These are phyloP conservation scores for Aspergillus bombycis DNA, from an alignment of 2,329 filamentous ascomycete genomes.

Conservation along the genomic window DNA sequence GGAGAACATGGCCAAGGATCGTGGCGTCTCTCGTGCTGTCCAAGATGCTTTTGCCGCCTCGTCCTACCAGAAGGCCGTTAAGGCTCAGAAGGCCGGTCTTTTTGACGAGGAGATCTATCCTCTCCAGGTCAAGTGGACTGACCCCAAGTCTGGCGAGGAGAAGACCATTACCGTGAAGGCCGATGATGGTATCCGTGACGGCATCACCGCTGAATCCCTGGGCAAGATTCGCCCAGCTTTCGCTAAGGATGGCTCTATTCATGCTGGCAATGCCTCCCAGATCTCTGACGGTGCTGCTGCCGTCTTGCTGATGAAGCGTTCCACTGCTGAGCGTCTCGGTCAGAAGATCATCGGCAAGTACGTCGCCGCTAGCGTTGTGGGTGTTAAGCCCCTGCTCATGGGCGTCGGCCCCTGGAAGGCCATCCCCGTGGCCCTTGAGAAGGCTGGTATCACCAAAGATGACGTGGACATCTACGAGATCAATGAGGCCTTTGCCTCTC, in stretches of 20 bases:
- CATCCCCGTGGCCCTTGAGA: slow-evolving; percentile 87
- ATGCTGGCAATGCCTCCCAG: slow-evolving; percentile 94
- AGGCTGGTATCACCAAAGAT: slow-evolving; percentile 81
- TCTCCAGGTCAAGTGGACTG: slow-evolving; percentile 81
- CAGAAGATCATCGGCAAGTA: slow-evolving; percentile 93
- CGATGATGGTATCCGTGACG: slow-evolving; percentile 84
- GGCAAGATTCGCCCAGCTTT: slow-evolving; percentile 90
- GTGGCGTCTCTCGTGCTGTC: slow-evolving; percentile 67
- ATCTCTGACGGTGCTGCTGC: slow-evolving; percentile 95
- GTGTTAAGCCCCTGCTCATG: slow-evolving; percentile 92
- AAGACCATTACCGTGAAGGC: slow-evolving; percentile 79
- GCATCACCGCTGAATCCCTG: slow-evolving; percentile 86
- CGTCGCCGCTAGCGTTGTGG: slow-evolving; percentile 80
- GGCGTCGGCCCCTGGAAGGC: slow-evolving; percentile 94
- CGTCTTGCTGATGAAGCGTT: slow-evolving; percentile 93
- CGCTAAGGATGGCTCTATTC: slow-evolving; percentile 87
- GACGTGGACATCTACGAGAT: slow-evolving; percentile 98
- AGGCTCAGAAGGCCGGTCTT: slow-evolving; percentile 83
- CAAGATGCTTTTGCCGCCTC: slow-evolving; percentile 95
- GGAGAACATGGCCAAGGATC: slow-evolving; percentile 91
- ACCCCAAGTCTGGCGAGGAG: slow-evolving; percentile 86
- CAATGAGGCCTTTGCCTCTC: slow-evolving; percentile 97
- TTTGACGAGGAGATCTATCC: slow-evolving; percentile 92
- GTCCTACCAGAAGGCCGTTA: slow-evolving; percentile 86
- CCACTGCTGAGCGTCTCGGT: slow-evolving; percentile 82